phyloP scores from a whole-genome alignment of 2,329 filamentous ascomycete genomes.

The Penicillium sp. region DNA sequence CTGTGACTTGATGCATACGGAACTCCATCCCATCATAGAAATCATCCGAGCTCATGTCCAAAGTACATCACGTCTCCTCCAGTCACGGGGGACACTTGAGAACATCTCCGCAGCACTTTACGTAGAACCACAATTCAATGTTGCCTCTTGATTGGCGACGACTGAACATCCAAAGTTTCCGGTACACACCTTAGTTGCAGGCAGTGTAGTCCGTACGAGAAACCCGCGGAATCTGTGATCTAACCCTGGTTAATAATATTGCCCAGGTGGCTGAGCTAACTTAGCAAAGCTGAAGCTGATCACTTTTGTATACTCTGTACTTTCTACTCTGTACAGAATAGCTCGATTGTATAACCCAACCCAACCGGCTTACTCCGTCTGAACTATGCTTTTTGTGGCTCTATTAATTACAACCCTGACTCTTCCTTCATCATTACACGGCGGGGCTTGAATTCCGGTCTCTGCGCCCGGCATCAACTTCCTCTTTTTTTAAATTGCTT shows the following conservation, averaged over 20 bases:
- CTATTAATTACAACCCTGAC: slow-evolving; percentile 6
- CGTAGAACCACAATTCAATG: not conserved
- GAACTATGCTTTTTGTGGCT: not conserved
- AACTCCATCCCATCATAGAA: slow-evolving; percentile 18
- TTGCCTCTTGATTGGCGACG: slow-evolving; percentile 3
- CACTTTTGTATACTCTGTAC: not conserved
- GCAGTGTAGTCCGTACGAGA: not conserved
- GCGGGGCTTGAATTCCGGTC: slow-evolving; percentile 16
- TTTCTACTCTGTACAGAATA: not conserved
- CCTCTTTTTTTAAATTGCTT: not conserved
- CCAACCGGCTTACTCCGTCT: not conserved
- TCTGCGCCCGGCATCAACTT: slow-evolving; percentile 12
- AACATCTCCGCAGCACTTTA: not conserved
- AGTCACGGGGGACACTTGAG: not conserved
- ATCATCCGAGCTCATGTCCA: slow-evolving; percentile 12
- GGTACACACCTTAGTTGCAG: not conserved
- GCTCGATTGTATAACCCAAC: not conserved
- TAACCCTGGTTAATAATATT: not conserved
- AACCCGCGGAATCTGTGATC: not conserved
- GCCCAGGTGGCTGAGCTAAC: not conserved
- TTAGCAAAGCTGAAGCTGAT: slow-evolving; percentile 16
- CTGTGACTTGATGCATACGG: slow-evolving; percentile 12
- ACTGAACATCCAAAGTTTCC: slow-evolving; percentile 3
- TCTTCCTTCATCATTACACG: slow-evolving; percentile 17
- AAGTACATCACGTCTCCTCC: not conserved